Evolutionary conservation across 2,329 filamentous ascomycete species (phyloP), one percentile per base, ranked within the genome.

Genomic region (Pseudohalonectria lignicola): DNA sequence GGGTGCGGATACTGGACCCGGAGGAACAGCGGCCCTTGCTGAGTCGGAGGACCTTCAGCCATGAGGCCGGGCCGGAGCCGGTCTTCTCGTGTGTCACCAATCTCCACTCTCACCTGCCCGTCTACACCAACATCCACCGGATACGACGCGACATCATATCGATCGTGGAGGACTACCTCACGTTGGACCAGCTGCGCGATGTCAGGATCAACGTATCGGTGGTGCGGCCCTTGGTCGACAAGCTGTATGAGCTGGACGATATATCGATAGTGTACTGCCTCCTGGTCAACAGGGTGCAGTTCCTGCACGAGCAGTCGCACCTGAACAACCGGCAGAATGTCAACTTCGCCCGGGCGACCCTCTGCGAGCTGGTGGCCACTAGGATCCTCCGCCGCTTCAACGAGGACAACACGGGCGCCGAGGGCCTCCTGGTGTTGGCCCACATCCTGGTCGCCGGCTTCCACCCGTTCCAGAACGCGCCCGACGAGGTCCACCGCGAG

Each of bases 191-290:
- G 63, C 64, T 93, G 45, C 75, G 80, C 50, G 82, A 86, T 54
- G 79, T 86, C 39, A 74, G 84, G 41, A 86, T 92, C 67, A 92
- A 92, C 53, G 73, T 85, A 36, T 71, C 81, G 2, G 79, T 92
- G 32, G 79, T 92, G 16, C 74, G 86, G 41, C 86, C 86, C 1
- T 62, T 92, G 19, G 83, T 92, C n/a, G 83, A 92, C 54, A 82
- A 85, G 53, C 71, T 90, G 8, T 92, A 86, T 53, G 78, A 84
- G 49, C 69, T 79, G 41, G 72, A 85, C 42, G 86, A 92, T 61
- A 79, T 88, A 29, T 90, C 84, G 1, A 78, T 88, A 79, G 82
- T 92, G 10, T 92, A 90, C 56, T 90, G 84, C 54, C 63, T 93
- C 43, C 70, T 93, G 17, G 84, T 92, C 46, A 92, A 93, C 51